Evolutionary conservation across 2,329 filamentous ascomycete species (phyloP).

Genomic region (Gnomoniopsis sp.): DNA sequence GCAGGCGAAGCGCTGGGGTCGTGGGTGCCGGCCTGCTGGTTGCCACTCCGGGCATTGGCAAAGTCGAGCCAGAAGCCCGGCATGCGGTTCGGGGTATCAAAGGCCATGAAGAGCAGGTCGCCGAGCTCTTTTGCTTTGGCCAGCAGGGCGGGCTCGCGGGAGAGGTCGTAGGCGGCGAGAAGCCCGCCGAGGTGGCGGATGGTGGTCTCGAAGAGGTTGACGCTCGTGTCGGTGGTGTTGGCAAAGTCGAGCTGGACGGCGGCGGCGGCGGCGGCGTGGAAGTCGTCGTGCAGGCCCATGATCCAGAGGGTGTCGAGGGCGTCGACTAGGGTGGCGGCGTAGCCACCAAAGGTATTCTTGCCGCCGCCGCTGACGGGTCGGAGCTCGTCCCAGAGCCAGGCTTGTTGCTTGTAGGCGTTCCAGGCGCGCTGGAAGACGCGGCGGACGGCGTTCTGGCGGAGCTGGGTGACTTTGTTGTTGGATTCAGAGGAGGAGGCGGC

Average conservation of each 20-base stretch:
- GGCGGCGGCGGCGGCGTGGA: slow-evolving; percentile 67
- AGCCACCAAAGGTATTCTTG: slow-evolving; percentile 84
- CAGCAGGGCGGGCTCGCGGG: slow-evolving; percentile 65
- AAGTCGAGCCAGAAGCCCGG: slow-evolving; percentile 57
- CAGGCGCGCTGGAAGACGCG: slow-evolving; percentile 57
- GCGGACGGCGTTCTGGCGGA: slow-evolving; percentile 13
- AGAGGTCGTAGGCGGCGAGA: slow-evolving; percentile 81
- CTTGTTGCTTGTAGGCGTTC: slow-evolving; percentile 74
- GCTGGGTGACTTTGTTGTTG: slow-evolving; percentile 3
- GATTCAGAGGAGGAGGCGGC: no score
- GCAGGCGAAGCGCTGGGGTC: slow-evolving; percentile 42
- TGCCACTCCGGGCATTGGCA: slow-evolving; percentile 31
- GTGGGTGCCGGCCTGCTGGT: slow-evolving; percentile 30
- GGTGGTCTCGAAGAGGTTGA: slow-evolving; percentile 83
- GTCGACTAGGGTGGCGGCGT: slow-evolving; percentile 89
- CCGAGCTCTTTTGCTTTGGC: slow-evolving; percentile 77
- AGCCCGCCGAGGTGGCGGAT: slow-evolving; percentile 90
- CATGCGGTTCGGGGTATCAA: slow-evolving; percentile 42
- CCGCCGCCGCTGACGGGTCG: slow-evolving; percentile 66
- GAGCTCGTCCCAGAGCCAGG: slow-evolving; percentile 86
- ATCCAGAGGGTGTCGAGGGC: slow-evolving; percentile 82
- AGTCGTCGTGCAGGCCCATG: slow-evolving; percentile 74
- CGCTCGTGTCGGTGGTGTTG: slow-evolving; percentile 58
- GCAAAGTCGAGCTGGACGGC: slow-evolving; percentile 76
- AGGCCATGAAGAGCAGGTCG: slow-evolving; percentile 68